Evolutionary conservation across 2,329 filamentous ascomycete genomes (phyloP).

Genomic region (Tolypocladium endophyticum): DNA sequence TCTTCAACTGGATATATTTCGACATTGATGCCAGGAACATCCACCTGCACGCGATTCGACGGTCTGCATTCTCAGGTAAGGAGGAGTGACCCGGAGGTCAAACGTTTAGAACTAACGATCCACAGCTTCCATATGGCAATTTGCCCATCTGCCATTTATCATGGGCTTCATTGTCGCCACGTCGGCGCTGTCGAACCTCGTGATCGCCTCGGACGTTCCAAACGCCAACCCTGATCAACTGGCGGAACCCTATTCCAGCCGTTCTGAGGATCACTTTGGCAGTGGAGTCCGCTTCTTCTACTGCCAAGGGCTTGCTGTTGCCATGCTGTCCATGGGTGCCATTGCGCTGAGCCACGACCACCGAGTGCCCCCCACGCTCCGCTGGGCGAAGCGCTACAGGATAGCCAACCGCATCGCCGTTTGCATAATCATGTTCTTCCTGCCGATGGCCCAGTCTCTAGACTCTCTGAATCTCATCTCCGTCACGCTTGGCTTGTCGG

Average conservation of each 20-base stretch:
- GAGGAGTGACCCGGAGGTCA: not conserved
- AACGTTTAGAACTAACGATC: conserved; percentile 1
- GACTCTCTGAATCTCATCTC: conserved; percentile 34
- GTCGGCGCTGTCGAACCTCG: conserved; percentile 46
- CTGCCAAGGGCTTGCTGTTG: conserved; percentile 48
- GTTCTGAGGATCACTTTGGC: conserved; percentile 38
- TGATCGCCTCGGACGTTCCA: conserved; percentile 44
- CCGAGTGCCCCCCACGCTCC: conserved; percentile 36
- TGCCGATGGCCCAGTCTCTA: conserved; percentile 38
- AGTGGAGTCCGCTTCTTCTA: conserved; percentile 51
- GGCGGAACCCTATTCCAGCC: conserved; percentile 36
- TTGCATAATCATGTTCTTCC: conserved; percentile 40
- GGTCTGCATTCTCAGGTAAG: conserved; percentile 32
- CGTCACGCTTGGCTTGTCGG: conserved; percentile 30
- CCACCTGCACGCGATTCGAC: conserved; percentile 49
- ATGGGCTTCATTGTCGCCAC: conserved; percentile 52
- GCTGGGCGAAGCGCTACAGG: conserved; percentile 38
- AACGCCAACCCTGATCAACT: conserved; percentile 37
- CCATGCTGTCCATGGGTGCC: conserved; percentile 41
- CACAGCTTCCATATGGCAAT: conserved; percentile 40
- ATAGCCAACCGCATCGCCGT: conserved; percentile 38
- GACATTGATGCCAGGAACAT: conserved; percentile 49
- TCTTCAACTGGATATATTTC: conserved; percentile 55
- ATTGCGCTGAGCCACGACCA: conserved; percentile 47
- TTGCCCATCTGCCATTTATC: conserved; percentile 50